Conservation (phyloP, 805 yeast genomes). For the Kregervanrija pseudodelftensis region DNA sequence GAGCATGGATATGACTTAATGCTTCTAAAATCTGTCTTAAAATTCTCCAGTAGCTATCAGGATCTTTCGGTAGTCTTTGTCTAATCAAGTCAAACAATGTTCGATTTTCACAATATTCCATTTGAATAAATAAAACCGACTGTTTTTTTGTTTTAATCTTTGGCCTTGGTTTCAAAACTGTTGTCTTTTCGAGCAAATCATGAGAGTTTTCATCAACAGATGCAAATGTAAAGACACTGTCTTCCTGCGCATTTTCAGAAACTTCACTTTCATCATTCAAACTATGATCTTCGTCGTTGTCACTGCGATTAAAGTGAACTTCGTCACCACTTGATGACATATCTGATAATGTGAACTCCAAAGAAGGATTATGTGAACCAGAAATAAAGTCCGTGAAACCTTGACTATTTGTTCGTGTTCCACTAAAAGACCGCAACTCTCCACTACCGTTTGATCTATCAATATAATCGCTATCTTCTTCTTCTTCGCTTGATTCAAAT, state of each 20-base stretch:
- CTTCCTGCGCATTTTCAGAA: constrained; percentile 13
- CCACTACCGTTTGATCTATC: constrained; percentile 1
- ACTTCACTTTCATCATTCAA: constrained; percentile 14
- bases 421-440: constrained; percentile 13
- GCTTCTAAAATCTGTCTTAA: constrained; percentile 87
- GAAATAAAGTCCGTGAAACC: constrained; percentile 62
- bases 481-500: constrained; percentile 22
- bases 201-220: constrained; percentile 8
- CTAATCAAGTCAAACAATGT: constrained; percentile 79
- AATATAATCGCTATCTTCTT: constrained; percentile 9
- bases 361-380: constrained; percentile 48
- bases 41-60: constrained; percentile 84
- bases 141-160: constrained; percentile 26
- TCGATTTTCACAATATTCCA: constrained; percentile 97
- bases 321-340: constrained; percentile 21
- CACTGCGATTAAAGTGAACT: constrained; percentile 12
- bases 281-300: constrained; percentile 15
- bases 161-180: constrained; percentile 5
- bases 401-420: constrained; percentile 26
- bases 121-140: constrained; percentile 86
- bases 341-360: constrained; percentile 47
- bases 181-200: constrained; percentile 1
- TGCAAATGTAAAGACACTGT: constrained; percentile 23
- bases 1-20: constrained; percentile 80
- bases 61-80: constrained; percentile 61